Percentiles rank a stretch among this genome's conserved stretches.
phyloP scores from a whole-genome alignment of 345 rosid genomes.

The rapeseed (Brassica napus) region Da-Ae NC_063436.1:1829001-1829500 shows the following conservation, averaged over 20 bases:
- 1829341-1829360: slow-evolving; percentile 82
- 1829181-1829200: slow-evolving; percentile 63
- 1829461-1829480: slow-evolving; percentile 80
- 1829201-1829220: slow-evolving; percentile 93
- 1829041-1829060: not conserved
- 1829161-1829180: not conserved
- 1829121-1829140: no score
- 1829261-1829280: slow-evolving; percentile 85
- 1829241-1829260: slow-evolving; percentile 90
- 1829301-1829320: slow-evolving; percentile 99
- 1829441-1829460: slow-evolving; percentile 95
- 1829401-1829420: slow-evolving; percentile 5
- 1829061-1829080: not conserved
- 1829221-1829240: slow-evolving; percentile 88
- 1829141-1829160: no score
- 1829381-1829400: not conserved
- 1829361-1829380: slow-evolving; percentile 1
- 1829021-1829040: slow-evolving; percentile 8
- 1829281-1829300: slow-evolving; percentile 75
- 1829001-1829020: slow-evolving; percentile 11
- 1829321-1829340: slow-evolving; percentile 99
- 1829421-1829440: slow-evolving; percentile 34
- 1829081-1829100: not conserved
- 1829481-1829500: slow-evolving; percentile 58
- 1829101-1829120: not conserved